Evolutionary conservation across 495 filamentous ascomycete species (phyloP), one percentile per base, ranked within the genome.

Genomic region (Lepraria neglecta): DNA sequence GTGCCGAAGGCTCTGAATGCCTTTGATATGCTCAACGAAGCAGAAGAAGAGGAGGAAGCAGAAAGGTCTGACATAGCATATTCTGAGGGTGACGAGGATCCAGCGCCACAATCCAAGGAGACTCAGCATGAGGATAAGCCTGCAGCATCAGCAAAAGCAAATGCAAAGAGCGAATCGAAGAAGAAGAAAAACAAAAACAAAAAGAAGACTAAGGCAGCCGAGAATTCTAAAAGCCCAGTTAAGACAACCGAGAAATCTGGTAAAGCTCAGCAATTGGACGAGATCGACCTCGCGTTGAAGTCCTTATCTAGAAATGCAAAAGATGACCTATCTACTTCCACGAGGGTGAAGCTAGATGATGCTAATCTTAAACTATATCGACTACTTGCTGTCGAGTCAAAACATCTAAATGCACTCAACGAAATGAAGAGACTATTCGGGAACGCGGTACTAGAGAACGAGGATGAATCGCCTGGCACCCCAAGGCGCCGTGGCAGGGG

Each of bases 361-460:
- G 64, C 56, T 12, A 65, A 65, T 51, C 40, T 60, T 28, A 60
- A 68, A n/a, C 63, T 59, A 59, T 63, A 64, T 64, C 42, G 82
- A n/a, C 75, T 95, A 35, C 75, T 97, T 2, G 76, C 80, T 12
- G 82, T 97, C 58, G 91, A 94, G 50, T 81, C 87, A 1, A 81
- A 86, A 62, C 83, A 88, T 64, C 81, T 99, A 12, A 95, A 95
- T 69, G 88, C 88, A 15, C 79, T 82, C 6, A 95, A 96, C 65
- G 94, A 99, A 73, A 97, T 99, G 91, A 87, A 89, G 46, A 85
- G 83, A 62, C 74, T 99, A 3, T 99, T 99, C 73, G 94, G 94
- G 0, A 86, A 86, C 59, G 83, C 87, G 31, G 87, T 88, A 11
- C 75, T 94, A 58, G 83, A 89, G 50, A 80, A 80, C 19, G 70